Evolutionary conservation across 805 yeast genomes (phyloP), one percentile per base, ranked within the genome.

Genomic region (Starmera dryadoides): DNA sequence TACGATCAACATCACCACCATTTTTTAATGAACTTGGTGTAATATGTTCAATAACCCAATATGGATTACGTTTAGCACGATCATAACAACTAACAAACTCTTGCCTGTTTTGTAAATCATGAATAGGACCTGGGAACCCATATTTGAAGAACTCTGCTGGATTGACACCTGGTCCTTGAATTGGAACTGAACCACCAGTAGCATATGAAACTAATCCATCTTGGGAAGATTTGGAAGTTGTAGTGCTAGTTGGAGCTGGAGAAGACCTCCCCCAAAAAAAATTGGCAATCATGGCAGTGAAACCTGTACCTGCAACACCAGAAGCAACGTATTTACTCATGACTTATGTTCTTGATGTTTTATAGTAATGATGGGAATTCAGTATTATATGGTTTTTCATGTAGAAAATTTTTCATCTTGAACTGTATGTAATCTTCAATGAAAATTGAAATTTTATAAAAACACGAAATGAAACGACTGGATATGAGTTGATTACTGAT

Each of bases 51-150:
- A 89, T 68, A 17, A 82, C 79, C 81, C 86, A 87, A 58, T 79
- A 77, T 20, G 98, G 98, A 54, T 86, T 87, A 43, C 89, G 72
- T 26, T 79, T 83, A 45, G 80, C 74, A 48, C 98, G 74, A 56
- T 93, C 91, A 60, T 79, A 93, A 49, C 93, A 86, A 39, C 93
- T 77, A 16, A 91, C 75, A 58, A 82, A 93, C 62, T 88, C 96
- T 41, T 71, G 68, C 44, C 86, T 71, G 10, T 68, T 75, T 41
- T 77, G 77, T 42, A 91, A 61, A 56, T 93, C 98, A 59, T 87
- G 94, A 25, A 85, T 73, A 0, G 98, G 98, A 2, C 96, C 96
- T 0, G 98, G 98, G 53, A 86, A 87, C 4, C 98, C 98, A 56
- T 85, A 89, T 50, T 81, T 79, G 68, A 88, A 89, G 63, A 84